Conservation (phyloP, 2,329 filamentous ascomycete species). For the Calonectria hawksworthii region DNA sequence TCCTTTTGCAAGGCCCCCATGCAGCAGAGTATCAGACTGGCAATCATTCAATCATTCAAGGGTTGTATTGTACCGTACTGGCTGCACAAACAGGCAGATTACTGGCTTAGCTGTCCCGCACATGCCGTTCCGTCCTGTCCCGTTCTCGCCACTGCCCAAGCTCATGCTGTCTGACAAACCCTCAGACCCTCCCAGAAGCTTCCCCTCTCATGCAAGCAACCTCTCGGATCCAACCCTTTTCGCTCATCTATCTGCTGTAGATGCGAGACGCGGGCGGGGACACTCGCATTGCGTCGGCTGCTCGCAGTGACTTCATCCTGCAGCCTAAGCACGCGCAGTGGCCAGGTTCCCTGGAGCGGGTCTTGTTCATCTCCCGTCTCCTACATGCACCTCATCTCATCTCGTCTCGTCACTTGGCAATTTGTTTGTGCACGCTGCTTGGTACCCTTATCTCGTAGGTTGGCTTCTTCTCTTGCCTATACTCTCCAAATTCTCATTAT, state of each 20-base stretch:
- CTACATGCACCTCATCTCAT: slow-evolving; percentile 9
- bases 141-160: background rate
- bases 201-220: background rate
- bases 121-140: background rate
- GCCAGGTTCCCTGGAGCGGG: slow-evolving; percentile 41
- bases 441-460: background rate
- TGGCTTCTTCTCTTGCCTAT: background rate
- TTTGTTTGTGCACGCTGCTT: background rate
- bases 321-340: slow-evolving; percentile 32
- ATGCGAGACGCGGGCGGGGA: slow-evolving; percentile 22
- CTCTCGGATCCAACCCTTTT: background rate
- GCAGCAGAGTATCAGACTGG: too few relatives aligned
- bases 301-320: slow-evolving; percentile 46
- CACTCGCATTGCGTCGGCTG: slow-evolving; percentile 29
- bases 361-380: slow-evolving; percentile 18
- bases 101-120: background rate
- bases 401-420: slow-evolving; percentile 8
- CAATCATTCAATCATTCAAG: too few relatives aligned
- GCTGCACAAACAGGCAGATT: too few relatives aligned
- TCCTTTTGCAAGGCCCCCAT: too few relatives aligned
- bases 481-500: background rate
- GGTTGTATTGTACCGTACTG: too few relatives aligned
- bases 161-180: background rate
- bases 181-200: slow-evolving; percentile 3
- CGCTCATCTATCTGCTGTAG: slow-evolving; percentile 34